Percentiles rank a stretch among this genome's conserved stretches.
phyloP scores from a whole-genome alignment of 352 stramenopile genomes.

The Phytophthora pinifolia region DNA sequence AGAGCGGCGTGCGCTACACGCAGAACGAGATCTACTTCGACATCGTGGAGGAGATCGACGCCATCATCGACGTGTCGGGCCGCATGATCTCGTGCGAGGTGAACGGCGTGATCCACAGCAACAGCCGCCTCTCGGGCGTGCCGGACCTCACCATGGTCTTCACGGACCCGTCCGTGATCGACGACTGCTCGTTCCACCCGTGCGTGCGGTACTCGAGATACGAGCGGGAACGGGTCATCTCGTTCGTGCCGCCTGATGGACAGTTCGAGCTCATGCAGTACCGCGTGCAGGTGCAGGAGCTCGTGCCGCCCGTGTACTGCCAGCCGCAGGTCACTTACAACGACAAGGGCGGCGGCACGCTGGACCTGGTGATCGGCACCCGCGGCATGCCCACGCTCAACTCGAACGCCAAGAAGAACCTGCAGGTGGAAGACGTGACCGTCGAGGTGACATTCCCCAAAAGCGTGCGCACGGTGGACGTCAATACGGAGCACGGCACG shows the following conservation, averaged over 20 bases:
- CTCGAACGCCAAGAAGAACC: conserved; percentile 77
- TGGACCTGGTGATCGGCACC: conserved; percentile 76
- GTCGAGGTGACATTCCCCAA: conserved; percentile 97
- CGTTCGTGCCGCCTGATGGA: conserved; percentile 97
- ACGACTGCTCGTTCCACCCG: conserved; percentile 98
- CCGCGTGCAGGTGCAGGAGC: conserved; percentile 79
- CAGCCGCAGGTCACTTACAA: conserved; percentile 87
- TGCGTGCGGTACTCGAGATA: conserved; percentile 97
- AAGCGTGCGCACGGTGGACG: conserved; percentile 93
- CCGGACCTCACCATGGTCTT: conserved; percentile 97
- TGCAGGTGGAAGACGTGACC: conserved; percentile 91
- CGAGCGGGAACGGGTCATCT: conserved; percentile 95
- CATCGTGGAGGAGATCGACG: conserved; percentile 97
- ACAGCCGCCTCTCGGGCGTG: conserved; percentile 95
- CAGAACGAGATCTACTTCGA: conserved; percentile 99
- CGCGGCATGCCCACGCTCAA: conserved; percentile 77
- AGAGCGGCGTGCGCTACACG: conserved; percentile 94
- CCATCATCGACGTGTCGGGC: conserved; percentile 93
- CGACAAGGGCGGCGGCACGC: conserved; percentile 60
- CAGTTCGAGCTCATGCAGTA: conserved; percentile 95
- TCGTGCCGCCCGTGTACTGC: conserved; percentile 88
- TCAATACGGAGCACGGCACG: conserved; percentile 91
- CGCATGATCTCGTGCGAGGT: conserved; percentile 95
- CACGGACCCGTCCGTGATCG: conserved; percentile 94
- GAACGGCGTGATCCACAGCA: conserved; percentile 93